Base-by-base conservation (phyloP, 345 rosid genomes). In the Lenwebbia sp. region DNA sequence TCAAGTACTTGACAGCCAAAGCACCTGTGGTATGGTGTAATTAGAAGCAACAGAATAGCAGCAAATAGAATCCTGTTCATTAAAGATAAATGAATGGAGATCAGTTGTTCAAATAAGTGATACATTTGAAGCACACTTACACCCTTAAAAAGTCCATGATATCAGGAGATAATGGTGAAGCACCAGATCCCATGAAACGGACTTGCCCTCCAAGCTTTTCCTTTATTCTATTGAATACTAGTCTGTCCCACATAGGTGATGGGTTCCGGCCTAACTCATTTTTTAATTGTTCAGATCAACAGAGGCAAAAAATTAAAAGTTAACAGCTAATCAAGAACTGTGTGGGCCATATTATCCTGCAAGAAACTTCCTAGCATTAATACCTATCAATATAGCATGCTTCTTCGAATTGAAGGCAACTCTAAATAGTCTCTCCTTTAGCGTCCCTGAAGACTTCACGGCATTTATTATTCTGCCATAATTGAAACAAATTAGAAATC, bases 121-220 rank as follows among this genome's bases (percentile, higher is more conserved):
- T 60, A 83, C 30, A 51, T 78, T 7, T 60, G n/a, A 62, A 84
- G 55, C 22, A 54, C 83, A 90, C 94, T 93, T 94, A 96, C 99
- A 96, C 94, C 89, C 89, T 91, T 92, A 96, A 89, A 87, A 96
- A 96, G 88, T 95, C 97, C 95, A 94, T 86, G 41, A 96, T 92
- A 88, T 95, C 97, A 47, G 99, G 92, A 74, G 98, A 95, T 91
- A 96, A 84, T 12, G 98, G 99, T 53, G 99, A 95, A 91, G 98
- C 98, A 87, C 97, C 99, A 54, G 98, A 96, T 10, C 85, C 94
- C 92, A 96, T 86, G 84, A 90, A 87, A 53, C 96, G 96, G 49
- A 96, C 93, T 85, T 93, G 91, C 83, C 99, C 99, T 84, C 99
- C 98, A 83, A 96, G 97, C 89, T 91, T 95, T 65, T 91, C 97